Base-by-base conservation (phyloP, 257 asterid species). In the Mentha longifolia region DNA sequence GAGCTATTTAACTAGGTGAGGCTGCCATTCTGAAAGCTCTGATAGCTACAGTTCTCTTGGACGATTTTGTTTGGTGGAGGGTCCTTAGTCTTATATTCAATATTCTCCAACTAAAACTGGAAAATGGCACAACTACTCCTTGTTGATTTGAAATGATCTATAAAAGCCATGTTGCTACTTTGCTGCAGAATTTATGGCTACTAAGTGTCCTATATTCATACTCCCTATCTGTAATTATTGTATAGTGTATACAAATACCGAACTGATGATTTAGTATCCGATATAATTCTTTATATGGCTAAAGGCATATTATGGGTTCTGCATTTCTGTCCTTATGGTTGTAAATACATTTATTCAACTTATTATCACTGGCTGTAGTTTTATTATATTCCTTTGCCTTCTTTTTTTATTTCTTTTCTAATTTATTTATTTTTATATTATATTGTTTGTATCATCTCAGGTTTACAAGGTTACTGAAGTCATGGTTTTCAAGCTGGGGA, bases 391-490 rank as follows among this genome's bases (percentile, higher is more conserved):
- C 28, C 41, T 20, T 41, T 17, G 47, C 54, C n/a, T 14, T 58
- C 25, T 22, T 2, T 22, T 2, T n/a, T n/a, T n/a, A n/a, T n/a
- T n/a, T n/a, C n/a, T n/a, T n/a, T n/a, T n/a, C n/a, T n/a, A n/a
- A n/a, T n/a, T n/a, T n/a, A n/a, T n/a, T n/a, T n/a, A n/a, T n/a
- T n/a, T n/a, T n/a, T n/a, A n/a, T 74, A 47, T 60, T 35, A 77
- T 59, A 62, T 42, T 35, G 60, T 19, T 58, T 22, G 39, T 49
- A 19, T 64, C 72, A 31, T 80, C 73, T 71, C 90, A 94, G 99
- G 87, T 89, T 87, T 73, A 70, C 77, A 61, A 79, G 89, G 85
- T 80, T 89, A 75, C 56, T 88, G 59, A 87, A 84, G 79, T 82
- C 95, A 25, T 78, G 77, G 77, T 31, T 83, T 66, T 82, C 74